Base-by-base conservation (phyloP, 2,329 filamentous ascomycete genomes). In the Xylogone sp. region DNA sequence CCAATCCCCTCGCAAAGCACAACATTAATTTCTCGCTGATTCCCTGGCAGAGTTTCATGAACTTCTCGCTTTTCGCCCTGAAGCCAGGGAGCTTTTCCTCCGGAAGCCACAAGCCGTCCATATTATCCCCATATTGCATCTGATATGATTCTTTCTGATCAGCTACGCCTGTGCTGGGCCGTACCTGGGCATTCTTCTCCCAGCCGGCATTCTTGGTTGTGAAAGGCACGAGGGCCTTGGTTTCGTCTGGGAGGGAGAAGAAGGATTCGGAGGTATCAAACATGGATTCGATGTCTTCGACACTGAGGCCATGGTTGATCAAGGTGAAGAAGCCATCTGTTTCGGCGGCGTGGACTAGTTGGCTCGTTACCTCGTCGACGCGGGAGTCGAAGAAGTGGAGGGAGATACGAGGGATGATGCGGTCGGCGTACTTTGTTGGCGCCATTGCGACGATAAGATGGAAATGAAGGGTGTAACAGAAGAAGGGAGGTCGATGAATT, bases 111-210 rank as follows among this genome's bases (percentile, higher is more conserved):
- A 60, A 49, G 3, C 59, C 59, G 4, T 59, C 45, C 62, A 65
- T 65, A 39, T 65, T 61, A 43, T 60, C 50, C 1, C 64, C 64
- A 52, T 80, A 82, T 54, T 83, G 79, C 59, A 83, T 68, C 57
- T 83, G 79, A 56, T 82, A 81, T 2, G 74, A 79, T 58, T 83
- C 80, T 53, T 82, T 83, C 42, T 68, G 71, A 56, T 83, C 80
- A 0, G 76, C 69, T 1, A 71, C 68, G 3, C 80, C 79, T 0
- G 79, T 83, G 0, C 76, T 80, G 0, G 78, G 78, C 6, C 79
- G 70, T 34, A 82, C 68, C 55, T 83, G 79, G 0, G 75, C 69
- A 53, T 76, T 77, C 58, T 76, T 76, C 65, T 82, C 79, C 78
- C 79, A 83, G 7, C 80, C 79, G 2, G 59, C 53, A 53, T 78